Percentiles rank a stretch among this genome's conserved stretches.
These are phyloP conservation scores for Candida wancherniae DNA, from an alignment of 805 yeast species.

Conservation along the genomic window DNA sequence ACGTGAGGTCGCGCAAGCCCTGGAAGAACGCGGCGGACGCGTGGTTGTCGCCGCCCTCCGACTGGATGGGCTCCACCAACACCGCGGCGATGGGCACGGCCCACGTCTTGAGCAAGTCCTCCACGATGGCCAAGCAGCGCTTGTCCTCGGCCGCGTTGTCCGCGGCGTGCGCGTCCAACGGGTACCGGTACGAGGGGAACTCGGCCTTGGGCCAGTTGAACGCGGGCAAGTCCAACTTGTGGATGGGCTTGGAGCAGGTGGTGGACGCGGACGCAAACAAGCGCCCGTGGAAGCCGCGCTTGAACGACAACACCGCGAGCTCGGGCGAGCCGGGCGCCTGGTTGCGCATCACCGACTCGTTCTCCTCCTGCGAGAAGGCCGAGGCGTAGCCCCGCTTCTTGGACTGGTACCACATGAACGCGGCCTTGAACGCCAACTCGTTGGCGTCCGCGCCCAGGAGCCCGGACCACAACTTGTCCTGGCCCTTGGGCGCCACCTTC, in stretches of 20 bases:
- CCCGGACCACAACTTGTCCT: constrained; percentile 71
- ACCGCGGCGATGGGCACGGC: constrained; percentile 79
- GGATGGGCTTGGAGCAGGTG: constrained; percentile 92
- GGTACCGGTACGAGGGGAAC: constrained; percentile 81
- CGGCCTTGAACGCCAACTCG: constrained; percentile 86
- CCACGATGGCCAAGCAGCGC: constrained; percentile 74
- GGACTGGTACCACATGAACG: constrained; percentile 73
- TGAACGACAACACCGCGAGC: constrained; percentile 79
- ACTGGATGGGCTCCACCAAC: constrained; percentile 86
- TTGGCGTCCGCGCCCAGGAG: constrained; percentile 85
- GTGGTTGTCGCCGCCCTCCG: constrained; percentile 91
- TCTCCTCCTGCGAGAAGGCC: constrained; percentile 67
- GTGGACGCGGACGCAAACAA: constrained; percentile 86
- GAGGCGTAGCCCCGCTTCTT: constrained; percentile 58
- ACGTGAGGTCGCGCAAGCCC: constrained; percentile 71
- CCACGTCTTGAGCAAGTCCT: constrained; percentile 64
- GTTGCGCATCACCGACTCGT: constrained; percentile 70
- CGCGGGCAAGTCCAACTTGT: constrained; percentile 87
- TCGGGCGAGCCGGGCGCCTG: constrained; percentile 86
- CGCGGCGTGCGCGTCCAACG: constrained; percentile 61
- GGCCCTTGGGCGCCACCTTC: constrained; percentile 75
- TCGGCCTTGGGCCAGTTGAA: constrained; percentile 97
- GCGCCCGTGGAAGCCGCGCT: constrained; percentile 92
- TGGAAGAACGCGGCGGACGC: constrained; percentile 76
- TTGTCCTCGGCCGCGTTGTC: constrained; percentile 74